Base-by-base conservation (phyloP, 1,284 basidiomycete species). In the Anthracocystis setariae region DNA sequence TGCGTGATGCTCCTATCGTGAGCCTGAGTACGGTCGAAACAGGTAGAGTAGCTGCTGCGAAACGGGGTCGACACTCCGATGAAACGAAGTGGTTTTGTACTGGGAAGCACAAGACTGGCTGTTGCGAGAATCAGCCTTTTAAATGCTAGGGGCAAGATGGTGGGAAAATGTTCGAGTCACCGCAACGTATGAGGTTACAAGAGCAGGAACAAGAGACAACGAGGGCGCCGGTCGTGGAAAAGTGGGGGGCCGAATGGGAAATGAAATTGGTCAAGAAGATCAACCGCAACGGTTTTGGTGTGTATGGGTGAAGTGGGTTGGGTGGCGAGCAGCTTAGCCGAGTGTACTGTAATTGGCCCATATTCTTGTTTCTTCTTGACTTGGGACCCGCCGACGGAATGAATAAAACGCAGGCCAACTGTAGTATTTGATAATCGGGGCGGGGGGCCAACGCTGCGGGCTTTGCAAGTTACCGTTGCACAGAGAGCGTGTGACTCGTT, bases 371-470 rank as follows among this genome's bases (percentile, higher is more conserved):
- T 29, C 29, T 29, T 29, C 29, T 29, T 29, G 29, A 29, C 12
- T 29, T 29, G 5, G 12, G 7, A 29, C 29, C 12, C 7, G 12
- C 29, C 29, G 29, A 29, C 29, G 7, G 29, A 29, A 29, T 29
- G 29, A 5, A 29, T 12, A 29, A n/a, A n/a, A n/a, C 12, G 53
- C 38, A 38, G 24, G 20, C 3, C 21, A 5, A 42, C 44, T 35
- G 47, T 54, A 35, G n/a, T 18, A 59, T 66, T 66, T 51, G 47
- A 58, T 59, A 66, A 66, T 48, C 56, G 25, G n/a, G 18, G 47
- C 43, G 23, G 3, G 5, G 29, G 7, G 29, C n/a, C n/a, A n/a
- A n/a, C n/a, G 29, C 12, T 29, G 29, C 27, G 45, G 32, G 20
- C 27, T 47, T 55, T 40, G 46, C 27, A 29, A 38, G 23, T n/a